Base-by-base conservation (phyloP, 129 eudicot genomes). In the Helichrysum umbraculigerum region DNA sequence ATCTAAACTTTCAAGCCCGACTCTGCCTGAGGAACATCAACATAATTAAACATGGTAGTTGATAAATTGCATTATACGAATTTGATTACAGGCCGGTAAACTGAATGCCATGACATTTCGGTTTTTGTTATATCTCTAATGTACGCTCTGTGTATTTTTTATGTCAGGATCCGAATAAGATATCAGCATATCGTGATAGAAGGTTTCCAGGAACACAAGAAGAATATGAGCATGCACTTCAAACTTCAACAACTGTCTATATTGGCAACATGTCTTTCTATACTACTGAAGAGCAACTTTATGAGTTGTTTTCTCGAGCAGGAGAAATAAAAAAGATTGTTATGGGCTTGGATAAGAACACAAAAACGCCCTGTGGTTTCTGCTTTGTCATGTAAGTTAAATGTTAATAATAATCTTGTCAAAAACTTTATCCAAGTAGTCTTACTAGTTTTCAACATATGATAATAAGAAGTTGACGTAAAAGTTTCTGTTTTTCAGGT, bases 231-330 rank as follows among this genome's bases (percentile, higher is more conserved):
- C 86, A 91, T 68, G 96, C 99, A 28, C 89, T 94, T 61, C 86
- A 81, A 79, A 91, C 85, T 47, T 87, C 97, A 32, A 81, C 80
- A 1, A 94, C 97, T 29, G 90, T 91, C 71, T 94, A 94, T 67
- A 75, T 91, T 68, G 98, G 97, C 85, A 94, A 94, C 66, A 88
- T 94, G 98, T 94, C 99, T 60, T 94, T 94, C 72, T 94, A 94
- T 76, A 94, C 99, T 7, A 94, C 99, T 0, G 99, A 94, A 83
- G 99, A 94, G 79, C 97, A 94, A 85, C 96, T 90, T 59, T 94
- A 94, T 76, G 97, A 94, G 85, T 68, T 94, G 76, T 91, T 94
- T 77, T 83, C 93, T 68, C 87, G 97, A 33, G 96, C 96, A 29
- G 99, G 99, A 81, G 99, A 94, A 85, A 86, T 94, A 8, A 94